Evolutionary conservation across 495 filamentous ascomycete species (phyloP).

Genomic region (Aspergillus nidulans): DNA sequence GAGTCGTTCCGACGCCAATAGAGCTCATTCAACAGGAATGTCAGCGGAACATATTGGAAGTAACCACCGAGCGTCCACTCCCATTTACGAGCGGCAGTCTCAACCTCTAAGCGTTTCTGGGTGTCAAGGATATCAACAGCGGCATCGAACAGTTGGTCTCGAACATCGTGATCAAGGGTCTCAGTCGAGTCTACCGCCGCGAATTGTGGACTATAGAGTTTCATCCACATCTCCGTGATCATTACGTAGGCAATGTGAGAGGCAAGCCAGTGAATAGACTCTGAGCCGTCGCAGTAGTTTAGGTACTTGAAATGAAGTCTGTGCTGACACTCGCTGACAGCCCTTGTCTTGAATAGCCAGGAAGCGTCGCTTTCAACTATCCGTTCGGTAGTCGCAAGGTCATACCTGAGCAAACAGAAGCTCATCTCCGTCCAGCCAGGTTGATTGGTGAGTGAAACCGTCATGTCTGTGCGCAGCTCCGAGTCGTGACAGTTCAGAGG

Average conservation of each 20-base stretch:
- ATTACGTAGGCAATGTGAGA: constrained; percentile 6
- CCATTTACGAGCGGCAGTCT: constrained; percentile 3
- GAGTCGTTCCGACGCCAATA: neutral
- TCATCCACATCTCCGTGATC: constrained; percentile 14
- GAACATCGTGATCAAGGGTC: neutral
- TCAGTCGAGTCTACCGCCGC: neutral
- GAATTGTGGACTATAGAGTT: neutral
- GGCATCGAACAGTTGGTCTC: constrained; percentile 4
- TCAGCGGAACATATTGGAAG: constrained; percentile 8
- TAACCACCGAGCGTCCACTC: constrained; percentile 10
- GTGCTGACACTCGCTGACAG: neutral
- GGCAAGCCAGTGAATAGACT: constrained; percentile 14
- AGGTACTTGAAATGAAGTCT: constrained; percentile 9
- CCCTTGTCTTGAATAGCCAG: neutral
- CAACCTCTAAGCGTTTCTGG: constrained; percentile 1
- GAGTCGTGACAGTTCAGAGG: constrained; percentile 8
- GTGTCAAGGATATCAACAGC: constrained; percentile 13
- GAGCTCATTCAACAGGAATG: constrained; percentile 9
- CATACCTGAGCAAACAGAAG: constrained; percentile 10
- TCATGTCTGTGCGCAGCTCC: neutral
- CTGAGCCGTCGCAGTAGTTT: neutral
- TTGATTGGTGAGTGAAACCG: neutral
- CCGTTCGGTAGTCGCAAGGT: constrained; percentile 5
- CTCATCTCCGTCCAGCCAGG: constrained; percentile 12
- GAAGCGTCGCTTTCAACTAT: neutral